Evolutionary conservation across 192 early-diverging fungal species (phyloP), one percentile per base, ranked within the genome.

Genomic region (Coemansia umbellata): DNA sequence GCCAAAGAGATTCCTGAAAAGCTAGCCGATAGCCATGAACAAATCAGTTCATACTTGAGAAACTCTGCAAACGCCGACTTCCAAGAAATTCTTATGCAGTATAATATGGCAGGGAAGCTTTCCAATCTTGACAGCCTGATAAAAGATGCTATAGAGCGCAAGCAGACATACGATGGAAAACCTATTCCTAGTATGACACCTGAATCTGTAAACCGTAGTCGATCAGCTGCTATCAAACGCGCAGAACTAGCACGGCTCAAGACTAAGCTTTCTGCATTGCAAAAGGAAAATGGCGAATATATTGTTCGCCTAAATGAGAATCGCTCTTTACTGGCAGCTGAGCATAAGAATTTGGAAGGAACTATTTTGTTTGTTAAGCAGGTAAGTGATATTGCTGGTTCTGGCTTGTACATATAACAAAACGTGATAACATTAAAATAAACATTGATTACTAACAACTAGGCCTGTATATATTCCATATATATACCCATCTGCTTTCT

Each of bases 21-120:
- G 45, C 61, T 76, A 9, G 66, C 61, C 5, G 66, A 69, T 40
- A 69, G 61, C 47, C 65, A 76, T 40, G 66, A 76, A 26, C 73
- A 76, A 32, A 60, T 76, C 17, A 69, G 73, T 57, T 62, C 65
- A 7, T 76, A 76, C 40, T 43, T 76, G 31, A 42, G 62, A 30
- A 76, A 76, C 62, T 76, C 73, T 31, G 66, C 73, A 10, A 68
- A 76, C 31, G 39, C 60, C 0, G 73, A 76, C 39, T 76, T 76
- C 32, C 66, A 68, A 35, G 60, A 66, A 8, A 76, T 76, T 28
- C 55, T 76, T 8, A 76, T 76, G 73, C 73, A 76, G 51, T 76
- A 76, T 31, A 62, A 68, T 21, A 76, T 76, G 65, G 50, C 44
- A 4, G 55, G 24, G 30, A 76, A 69, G 47, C 63, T 76, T 2